Evolutionary conservation across 768 basidiomycete species (phyloP), one percentile per base, ranked within the genome.

Genomic region (Myochromella boudieri): DNA sequence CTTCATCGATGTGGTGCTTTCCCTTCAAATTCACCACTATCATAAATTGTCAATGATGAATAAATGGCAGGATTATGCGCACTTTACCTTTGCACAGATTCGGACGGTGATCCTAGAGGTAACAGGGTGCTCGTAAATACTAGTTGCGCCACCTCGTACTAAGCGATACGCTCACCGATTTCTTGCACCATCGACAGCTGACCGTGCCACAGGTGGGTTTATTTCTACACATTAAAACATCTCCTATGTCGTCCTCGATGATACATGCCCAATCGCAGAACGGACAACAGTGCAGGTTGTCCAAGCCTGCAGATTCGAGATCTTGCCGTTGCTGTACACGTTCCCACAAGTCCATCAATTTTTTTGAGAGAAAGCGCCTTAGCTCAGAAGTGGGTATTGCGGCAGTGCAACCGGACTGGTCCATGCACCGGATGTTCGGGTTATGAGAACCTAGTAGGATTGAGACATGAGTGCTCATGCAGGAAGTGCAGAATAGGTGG

Each of bases 271-370:
- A 97, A 29, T 92, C 90, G 66, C 94, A 97, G 54, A 85, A 90
- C 3, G 94, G 94, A 62, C 94, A 97, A 55, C 86, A 87, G 63
- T 94, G 91, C n/a, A 95, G 70, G 4, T 82, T 83, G 27, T 89
- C 88, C 28, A 95, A 60, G 1, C 76, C 80, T 14, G 93, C 92
- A 0, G 76, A 78, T 42, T 87, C 82, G 26, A 95, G 80, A 55
- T 92, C 89, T 62, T 86, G 85, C 27, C 78, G 79, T 58, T 88
- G 87, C 51, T 80, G 79, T 20, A 92, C 76, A 27, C 85, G 76
- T 46, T 87, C 80, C 58, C 86, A 93, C 2, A 93, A 70, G 17
- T 71, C 74, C 49, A 87, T 69, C 7, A 90, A 74, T 62, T 86
- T 91, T 1, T 67, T 60, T 1, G 84, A 66, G 6, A 95, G 76